These are phyloP conservation scores for Cucumis cinereus DNA, from an alignment of 306 rosid genomes.

Conservation along the genomic window DNA sequence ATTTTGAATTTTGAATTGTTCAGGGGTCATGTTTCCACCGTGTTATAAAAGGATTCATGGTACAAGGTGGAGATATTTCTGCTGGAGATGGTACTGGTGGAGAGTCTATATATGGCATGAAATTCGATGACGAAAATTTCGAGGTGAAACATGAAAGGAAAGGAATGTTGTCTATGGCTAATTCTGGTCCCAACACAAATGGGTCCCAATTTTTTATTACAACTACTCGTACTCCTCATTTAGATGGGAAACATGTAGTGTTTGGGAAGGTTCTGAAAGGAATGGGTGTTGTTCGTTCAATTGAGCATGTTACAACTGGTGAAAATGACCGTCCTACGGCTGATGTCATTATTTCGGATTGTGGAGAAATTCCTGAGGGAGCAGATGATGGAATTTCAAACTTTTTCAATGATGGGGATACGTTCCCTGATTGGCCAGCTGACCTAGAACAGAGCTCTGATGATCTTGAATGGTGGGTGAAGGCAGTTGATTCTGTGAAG, in stretches of 20 bases:
- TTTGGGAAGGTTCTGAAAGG: constrained; percentile 81
- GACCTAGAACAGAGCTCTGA: constrained; percentile 53
- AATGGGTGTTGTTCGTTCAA: constrained; percentile 77
- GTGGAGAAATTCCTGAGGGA: constrained; percentile 68
- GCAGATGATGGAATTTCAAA: constrained; percentile 67
- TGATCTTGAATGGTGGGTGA: constrained; percentile 78
- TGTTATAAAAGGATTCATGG: constrained; percentile 64
- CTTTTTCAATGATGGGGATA: constrained; percentile 81
- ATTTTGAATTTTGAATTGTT: not conserved
- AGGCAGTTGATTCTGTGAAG: constrained; percentile 59
- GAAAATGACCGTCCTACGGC: constrained; percentile 36
- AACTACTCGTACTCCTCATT: constrained; percentile 68
- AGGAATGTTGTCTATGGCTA: constrained; percentile 93
- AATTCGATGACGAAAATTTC: constrained; percentile 78
- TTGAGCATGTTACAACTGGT: constrained; percentile 46
- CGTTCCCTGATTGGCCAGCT: constrained; percentile 84
- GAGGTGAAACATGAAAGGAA: constrained; percentile 86
- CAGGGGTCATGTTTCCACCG: constrained; percentile 83
- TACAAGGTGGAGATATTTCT: constrained; percentile 89
- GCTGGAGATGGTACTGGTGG: constrained; percentile 93
- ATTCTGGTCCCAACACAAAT: constrained; percentile 66
- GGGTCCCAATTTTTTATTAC: constrained; percentile 87
- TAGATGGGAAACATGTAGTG: constrained; percentile 88
- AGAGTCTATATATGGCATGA: constrained; percentile 72
- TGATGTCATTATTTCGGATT: constrained; percentile 47